A percentile compares a stretch with the other conserved stretches of the same genome.
These are phyloP conservation scores for Hemerocallis citrina DNA, from an alignment of 106 monocot genomes.

Conservation along the genomic window DNA sequence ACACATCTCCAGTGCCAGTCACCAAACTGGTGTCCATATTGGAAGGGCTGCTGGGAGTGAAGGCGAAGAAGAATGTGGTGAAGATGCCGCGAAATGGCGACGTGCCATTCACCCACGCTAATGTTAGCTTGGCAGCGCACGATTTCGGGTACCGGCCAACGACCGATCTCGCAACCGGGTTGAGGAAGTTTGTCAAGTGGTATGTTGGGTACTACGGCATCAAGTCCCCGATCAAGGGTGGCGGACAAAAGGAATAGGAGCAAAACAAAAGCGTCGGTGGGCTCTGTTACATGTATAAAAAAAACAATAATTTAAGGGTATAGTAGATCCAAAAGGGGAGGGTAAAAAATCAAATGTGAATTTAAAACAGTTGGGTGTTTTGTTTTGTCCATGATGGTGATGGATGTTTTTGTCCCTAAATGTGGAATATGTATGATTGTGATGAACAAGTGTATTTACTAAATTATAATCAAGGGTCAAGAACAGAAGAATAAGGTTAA, in stretches of 20 bases:
- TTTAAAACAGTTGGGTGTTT: constrained; percentile 3
- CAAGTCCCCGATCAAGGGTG: neutral
- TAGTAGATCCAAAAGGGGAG: neutral
- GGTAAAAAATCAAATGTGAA: neutral
- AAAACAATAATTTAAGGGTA: neutral
- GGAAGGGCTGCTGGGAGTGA: constrained; percentile 38
- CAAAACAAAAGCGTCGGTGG: neutral
- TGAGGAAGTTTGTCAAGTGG: constrained; percentile 55
- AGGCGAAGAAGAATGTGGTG: constrained; percentile 55
- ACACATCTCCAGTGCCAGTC: constrained; percentile 61
- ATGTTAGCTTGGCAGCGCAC: constrained; percentile 42
- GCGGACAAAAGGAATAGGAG: neutral
- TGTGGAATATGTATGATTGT: neutral
- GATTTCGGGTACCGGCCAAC: constrained; percentile 60
- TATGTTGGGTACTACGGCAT: constrained; percentile 40
- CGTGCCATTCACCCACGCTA: constrained; percentile 68
- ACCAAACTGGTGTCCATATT: constrained; percentile 38
- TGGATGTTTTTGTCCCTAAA: neutral
- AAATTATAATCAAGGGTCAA: neutral
- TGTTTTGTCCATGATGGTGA: too few relatives aligned
- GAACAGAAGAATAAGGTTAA: neutral
- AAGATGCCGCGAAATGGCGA: constrained; percentile 63
- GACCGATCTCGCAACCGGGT: constrained; percentile 51
- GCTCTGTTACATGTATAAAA: neutral
- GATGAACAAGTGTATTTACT: constrained; percentile 9